Evolutionary conservation across 495 filamentous ascomycete genomes (phyloP), one percentile per base, ranked within the genome.

Genomic region (Penicillium ochrochloron): DNA sequence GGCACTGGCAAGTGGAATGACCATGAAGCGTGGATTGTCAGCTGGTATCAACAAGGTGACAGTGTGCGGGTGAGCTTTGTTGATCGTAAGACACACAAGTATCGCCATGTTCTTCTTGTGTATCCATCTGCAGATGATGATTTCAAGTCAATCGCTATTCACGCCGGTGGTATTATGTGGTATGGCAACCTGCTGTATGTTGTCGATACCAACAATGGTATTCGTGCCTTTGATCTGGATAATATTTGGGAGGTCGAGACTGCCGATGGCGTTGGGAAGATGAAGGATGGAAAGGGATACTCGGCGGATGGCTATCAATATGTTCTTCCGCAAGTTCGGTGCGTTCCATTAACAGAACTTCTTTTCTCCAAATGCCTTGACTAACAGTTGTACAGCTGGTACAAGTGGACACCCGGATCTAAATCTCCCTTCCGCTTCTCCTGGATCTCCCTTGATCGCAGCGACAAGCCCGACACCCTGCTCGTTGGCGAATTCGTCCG

Each of bases 21-120:
- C 23, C 65, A 68, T 29, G 65, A 72, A 11, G 75, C 66, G 10
- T 77, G 75, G 71, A 65, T 81, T 27, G 71, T 78, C 1, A 77
- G 74, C 56, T 81, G 78, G 78, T 70, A 81, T 39, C 67, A 73
- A 8, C 66, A 73, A 14, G 69, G 72, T 14, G 66, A 74, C 17
- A 73, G 75, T 29, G 76, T 72, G 23, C 54, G 78, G 0, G 58
- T 80, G 5, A 71, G 71, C 12, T 81, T 81, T 61, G 70, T 81
- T 2, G 66, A 78, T 58, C 66, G 73, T 11, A 59, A 63, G 17
- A 69, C 68, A 19, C 57, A 69, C 34, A 70, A 72, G 55, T 81
- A 81, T 62, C 72, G 78, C 5, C 76, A 81, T 69, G 78, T 74
- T 0, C 60, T 79, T n/a, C 67, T 81, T 1, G 74, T 78, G 11